Conservation (phyloP, 441 rosid genomes). For the Mallotus japonicus region DNA sequence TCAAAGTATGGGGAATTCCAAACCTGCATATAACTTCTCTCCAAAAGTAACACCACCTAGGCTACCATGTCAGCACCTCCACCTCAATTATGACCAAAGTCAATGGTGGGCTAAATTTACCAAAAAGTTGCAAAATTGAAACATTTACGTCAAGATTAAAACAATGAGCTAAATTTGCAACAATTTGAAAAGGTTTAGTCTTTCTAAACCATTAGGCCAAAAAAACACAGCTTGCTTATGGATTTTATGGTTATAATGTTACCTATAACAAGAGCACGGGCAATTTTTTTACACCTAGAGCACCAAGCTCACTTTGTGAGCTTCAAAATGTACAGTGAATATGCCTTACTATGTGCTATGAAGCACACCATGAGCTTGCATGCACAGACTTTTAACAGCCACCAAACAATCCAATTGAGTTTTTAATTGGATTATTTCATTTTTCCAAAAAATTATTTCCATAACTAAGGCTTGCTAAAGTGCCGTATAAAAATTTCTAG, state of each 20-base stretch:
- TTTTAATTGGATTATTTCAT: neutral
- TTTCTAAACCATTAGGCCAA: too few relatives aligned
- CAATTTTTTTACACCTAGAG: neutral
- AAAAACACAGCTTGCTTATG: too few relatives aligned
- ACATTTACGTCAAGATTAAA: too few relatives aligned
- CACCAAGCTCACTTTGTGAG: neutral
- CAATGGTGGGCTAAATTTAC: too few relatives aligned
- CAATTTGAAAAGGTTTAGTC: too few relatives aligned
- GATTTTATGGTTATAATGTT: neutral
- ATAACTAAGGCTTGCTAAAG: neutral
- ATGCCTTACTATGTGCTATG: neutral
- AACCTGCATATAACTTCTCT: too few relatives aligned
- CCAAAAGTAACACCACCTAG: too few relatives aligned
- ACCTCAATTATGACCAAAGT: too few relatives aligned
- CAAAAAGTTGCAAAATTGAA: too few relatives aligned
- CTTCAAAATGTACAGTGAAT: neutral
- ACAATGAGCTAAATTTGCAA: too few relatives aligned
- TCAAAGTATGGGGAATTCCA: too few relatives aligned
- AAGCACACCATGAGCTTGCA: neutral
- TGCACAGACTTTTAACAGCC: neutral
- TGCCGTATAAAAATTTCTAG: neutral
- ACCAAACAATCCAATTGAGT: constrained; percentile 2
- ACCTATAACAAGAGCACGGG: neutral
- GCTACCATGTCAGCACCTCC: too few relatives aligned
- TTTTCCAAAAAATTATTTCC: neutral